Evolutionary conservation across 179 eudicot species (phyloP), one percentile per base, ranked within the genome.

Genomic region (Vitellaria paradoxa): DNA sequence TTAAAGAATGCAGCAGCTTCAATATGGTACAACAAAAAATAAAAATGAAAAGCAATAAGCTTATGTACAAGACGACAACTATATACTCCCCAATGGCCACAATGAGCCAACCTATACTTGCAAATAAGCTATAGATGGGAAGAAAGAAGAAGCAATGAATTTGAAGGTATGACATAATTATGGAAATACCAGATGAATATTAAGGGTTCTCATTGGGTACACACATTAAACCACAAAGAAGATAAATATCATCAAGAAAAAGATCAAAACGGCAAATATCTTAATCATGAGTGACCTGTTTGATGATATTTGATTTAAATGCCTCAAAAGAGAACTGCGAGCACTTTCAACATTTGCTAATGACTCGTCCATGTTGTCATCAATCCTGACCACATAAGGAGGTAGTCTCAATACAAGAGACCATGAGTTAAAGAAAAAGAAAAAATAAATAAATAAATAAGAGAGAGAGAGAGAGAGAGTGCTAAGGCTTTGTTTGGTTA

Each of bases 221-320:
- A n/a, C 15, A 47, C 40, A 59, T 82, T 62, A 90, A 78, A 77
- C 91, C 78, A 89, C 78, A 75, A 93, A 91, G 84, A 93, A 84
- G 68, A 95, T 66, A 74, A 93, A 95, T 15, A 93, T 68, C 76
- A 90, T 79, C 68, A 93, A 75, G 83, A 91, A 95, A 62, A 95
- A 78, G 40, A 95, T 87, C 75, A 95, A 68, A 67, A 93, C 78
- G 46, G 88, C 87, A 82, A 95, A 93, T 67, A 95, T 85, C 85
- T 95, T 95, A 79, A 95, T 86, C 84, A 95, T 74, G 81, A 95
- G 92, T 85, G 91, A 88, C 88, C 99, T 88, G 90, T 95, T 93
- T 68, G 99, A 93, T 56, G 97, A 89, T 82, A 95, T 90, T 26
- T 84, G 83, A 49, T 89, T 90, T 65, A 95, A 80, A 82, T 95